These are phyloP conservation scores for Mycena haematopus DNA, from an alignment of 768 basidiomycete genomes.

Conservation along the genomic window DNA sequence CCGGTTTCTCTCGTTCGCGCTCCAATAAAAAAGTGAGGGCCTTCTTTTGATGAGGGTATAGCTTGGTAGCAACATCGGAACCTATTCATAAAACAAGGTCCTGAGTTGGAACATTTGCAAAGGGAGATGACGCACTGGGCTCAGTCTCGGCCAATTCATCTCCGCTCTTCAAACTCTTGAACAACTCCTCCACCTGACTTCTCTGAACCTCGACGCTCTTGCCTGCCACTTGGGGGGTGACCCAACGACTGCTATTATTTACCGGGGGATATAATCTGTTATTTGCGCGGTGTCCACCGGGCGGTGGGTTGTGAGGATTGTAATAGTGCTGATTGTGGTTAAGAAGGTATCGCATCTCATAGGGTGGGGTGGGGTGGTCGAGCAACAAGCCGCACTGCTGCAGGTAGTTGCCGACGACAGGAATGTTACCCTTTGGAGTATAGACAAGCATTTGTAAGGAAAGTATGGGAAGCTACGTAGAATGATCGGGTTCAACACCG, in stretches of 20 bases:
- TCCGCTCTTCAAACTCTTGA: conserved; percentile 86
- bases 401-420: conserved; percentile 79
- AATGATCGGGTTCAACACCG: conserved; percentile 28
- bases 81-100: conserved; percentile 43
- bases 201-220: conserved; percentile 92
- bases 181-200: conserved; percentile 92
- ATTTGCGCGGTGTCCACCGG: conserved; percentile 56
- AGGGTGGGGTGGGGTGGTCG: conserved; percentile 78
- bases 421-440: conserved; percentile 93
- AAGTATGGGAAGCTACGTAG: conserved; percentile 77
- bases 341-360: conserved; percentile 63
- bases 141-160: conserved; percentile 88
- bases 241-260: conserved; percentile 58
- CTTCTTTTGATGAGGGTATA: conserved; percentile 99
- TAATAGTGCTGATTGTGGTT: conserved; percentile 73
- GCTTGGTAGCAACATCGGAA: conserved; percentile 76
- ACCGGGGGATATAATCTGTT: conserved; percentile 30
- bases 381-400: conserved; percentile 72
- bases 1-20: conserved; percentile 72
- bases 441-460: conserved; percentile 88
- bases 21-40: conserved; percentile 95
- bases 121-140: conserved; percentile 61
- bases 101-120: conserved; percentile 26
- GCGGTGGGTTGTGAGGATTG: conserved; percentile 90
- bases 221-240: conserved; percentile 57